Conservation (phyloP, 2,329 filamentous ascomycete species). For the Xylaria arbuscula region DNA sequence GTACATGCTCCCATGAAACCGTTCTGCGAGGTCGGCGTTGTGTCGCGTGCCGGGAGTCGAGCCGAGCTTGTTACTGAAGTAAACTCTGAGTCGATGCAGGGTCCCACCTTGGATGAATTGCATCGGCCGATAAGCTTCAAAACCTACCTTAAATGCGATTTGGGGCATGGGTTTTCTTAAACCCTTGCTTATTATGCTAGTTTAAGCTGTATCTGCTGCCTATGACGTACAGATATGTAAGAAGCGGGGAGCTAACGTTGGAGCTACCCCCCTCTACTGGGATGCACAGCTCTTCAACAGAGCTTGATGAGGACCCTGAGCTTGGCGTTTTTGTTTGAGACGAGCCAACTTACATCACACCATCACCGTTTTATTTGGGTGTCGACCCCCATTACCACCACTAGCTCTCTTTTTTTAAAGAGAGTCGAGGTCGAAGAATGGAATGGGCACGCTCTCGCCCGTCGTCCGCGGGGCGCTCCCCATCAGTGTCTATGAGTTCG, state of each 20-base stretch:
- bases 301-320: background rate
- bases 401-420: background rate
- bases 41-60: background rate
- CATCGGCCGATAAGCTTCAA: constrained; percentile 16
- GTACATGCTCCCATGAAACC: constrained; percentile 10
- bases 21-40: constrained; percentile 26
- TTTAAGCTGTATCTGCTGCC: background rate
- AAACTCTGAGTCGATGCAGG: constrained; percentile 19
- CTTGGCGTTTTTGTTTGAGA: background rate
- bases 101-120: constrained; percentile 5
- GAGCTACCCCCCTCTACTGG: background rate
- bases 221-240: constrained; percentile 39
- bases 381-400: background rate
- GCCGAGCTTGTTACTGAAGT: background rate
- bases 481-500: constrained; percentile 56
- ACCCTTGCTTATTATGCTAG: background rate
- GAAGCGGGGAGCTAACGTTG: background rate
- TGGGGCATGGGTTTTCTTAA: background rate
- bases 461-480: constrained; percentile 56
- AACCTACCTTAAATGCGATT: background rate
- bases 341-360: background rate
- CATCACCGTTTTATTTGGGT: background rate
- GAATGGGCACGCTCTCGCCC: constrained; percentile 55
- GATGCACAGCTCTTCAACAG: background rate
- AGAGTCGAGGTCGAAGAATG: constrained; percentile 45